Percentiles rank a stretch among this genome's conserved stretches.
Evolutionary conservation across 164 flowering plant species (phyloP).

Genomic region (Nelumbo lutea): DNA sequence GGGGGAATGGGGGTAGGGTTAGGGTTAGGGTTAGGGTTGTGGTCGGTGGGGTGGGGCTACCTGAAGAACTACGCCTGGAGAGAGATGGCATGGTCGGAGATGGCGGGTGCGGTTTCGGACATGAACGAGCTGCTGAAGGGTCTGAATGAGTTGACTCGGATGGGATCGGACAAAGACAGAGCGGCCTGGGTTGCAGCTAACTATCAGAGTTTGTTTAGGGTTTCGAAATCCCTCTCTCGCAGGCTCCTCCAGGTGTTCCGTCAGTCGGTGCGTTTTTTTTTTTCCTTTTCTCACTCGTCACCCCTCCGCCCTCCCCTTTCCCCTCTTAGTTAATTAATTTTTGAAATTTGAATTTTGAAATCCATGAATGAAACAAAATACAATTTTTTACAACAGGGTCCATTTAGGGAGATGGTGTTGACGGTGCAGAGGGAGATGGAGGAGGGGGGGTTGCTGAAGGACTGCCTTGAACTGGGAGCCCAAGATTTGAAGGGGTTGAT

Average conservation of each 20-base stretch:
- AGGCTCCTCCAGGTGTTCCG: conserved; percentile 37
- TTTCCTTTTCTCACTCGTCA: neutral
- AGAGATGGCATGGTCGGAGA: conserved; percentile 27
- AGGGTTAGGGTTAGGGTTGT: conserved; percentile 30
- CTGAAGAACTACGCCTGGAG: conserved; percentile 56
- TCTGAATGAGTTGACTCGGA: conserved; percentile 40
- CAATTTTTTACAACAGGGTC: conserved; percentile 32
- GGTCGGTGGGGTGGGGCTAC: conserved; percentile 53
- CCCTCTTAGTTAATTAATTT: too few relatives aligned
- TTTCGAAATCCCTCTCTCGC: conserved; percentile 31
- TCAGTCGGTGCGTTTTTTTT: conserved; percentile 30
- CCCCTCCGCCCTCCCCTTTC: too few relatives aligned
- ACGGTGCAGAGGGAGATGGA: conserved; percentile 45
- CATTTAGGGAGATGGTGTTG: conserved; percentile 49
- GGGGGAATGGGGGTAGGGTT: conserved; percentile 30
- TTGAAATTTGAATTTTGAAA: neutral
- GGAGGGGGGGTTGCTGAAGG: conserved; percentile 51
- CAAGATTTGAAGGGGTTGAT: conserved; percentile 56
- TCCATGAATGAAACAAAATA: too few relatives aligned
- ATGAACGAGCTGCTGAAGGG: conserved; percentile 34
- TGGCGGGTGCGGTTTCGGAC: conserved; percentile 34
- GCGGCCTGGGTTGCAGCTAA: conserved; percentile 42
- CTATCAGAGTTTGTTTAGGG: conserved; percentile 31
- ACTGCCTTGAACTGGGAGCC: conserved; percentile 58
- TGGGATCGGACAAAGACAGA: conserved; percentile 38